Conservation (phyloP, 345 rosid species). For the Salix viminalis region DNA sequence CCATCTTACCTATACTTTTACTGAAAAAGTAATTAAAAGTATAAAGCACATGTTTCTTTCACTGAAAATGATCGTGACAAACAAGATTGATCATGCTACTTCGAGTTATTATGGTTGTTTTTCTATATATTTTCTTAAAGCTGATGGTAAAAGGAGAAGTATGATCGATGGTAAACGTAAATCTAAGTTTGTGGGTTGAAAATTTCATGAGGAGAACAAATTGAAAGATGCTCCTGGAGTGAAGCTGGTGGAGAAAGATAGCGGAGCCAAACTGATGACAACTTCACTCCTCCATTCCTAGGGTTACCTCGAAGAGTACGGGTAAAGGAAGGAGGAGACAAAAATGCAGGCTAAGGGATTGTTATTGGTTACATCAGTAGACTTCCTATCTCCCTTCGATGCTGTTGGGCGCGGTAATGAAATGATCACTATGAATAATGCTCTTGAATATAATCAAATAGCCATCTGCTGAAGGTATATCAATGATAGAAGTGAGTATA, state of each 20-base stretch:
- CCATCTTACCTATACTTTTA: neutral
- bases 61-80: constrained; percentile 17
- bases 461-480: neutral
- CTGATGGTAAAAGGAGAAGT: neutral
- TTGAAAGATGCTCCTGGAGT: constrained; percentile 46
- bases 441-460: neutral
- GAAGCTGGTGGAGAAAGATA: constrained; percentile 69
- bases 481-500: neutral
- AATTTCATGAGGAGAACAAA: constrained; percentile 47
- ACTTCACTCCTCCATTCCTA: constrained; percentile 69
- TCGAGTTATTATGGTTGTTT: neutral
- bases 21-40: too few relatives aligned
- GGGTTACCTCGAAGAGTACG: constrained; percentile 48
- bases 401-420: constrained; percentile 64
- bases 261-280: constrained; percentile 79
- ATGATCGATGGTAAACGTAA: neutral
- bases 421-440: neutral
- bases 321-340: constrained; percentile 41
- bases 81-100: neutral
- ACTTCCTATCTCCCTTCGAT: constrained; percentile 75
- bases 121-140: constrained; percentile 14
- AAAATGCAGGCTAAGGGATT: constrained; percentile 60
- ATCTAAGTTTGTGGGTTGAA: neutral
- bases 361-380: constrained; percentile 71
- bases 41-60: neutral